A percentile compares a stretch with the other conserved stretches of the same genome.
Conservation (phyloP, 805 yeast species). For the Blastobotrys parvus region DNA sequence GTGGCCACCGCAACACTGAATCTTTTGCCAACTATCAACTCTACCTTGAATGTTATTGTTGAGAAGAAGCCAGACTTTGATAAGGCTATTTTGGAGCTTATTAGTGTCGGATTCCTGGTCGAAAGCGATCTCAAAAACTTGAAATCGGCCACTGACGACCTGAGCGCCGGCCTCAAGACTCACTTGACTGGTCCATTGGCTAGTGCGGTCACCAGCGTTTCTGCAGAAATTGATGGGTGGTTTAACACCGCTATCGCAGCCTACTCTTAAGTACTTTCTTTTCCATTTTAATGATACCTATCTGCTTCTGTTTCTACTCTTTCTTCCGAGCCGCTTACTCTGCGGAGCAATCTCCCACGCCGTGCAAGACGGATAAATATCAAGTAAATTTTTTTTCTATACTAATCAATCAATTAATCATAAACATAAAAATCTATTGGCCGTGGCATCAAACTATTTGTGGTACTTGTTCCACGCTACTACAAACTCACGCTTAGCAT, state of each 20-base stretch:
- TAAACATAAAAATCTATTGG: no score
- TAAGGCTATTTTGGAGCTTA: constrained; percentile 6
- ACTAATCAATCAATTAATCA: no score
- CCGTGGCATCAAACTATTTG: not conserved
- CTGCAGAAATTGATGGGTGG: constrained; percentile 9
- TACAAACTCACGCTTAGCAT: constrained; percentile 39
- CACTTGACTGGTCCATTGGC: constrained; percentile 4
- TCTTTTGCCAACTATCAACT: constrained; percentile 8
- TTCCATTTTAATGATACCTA: no score
- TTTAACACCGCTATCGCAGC: constrained; percentile 4
- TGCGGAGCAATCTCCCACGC: no score
- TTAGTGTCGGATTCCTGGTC: constrained; percentile 8
- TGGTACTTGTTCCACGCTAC: constrained; percentile 23
- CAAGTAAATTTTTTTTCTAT: no score
- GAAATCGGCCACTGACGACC: constrained; percentile 4
- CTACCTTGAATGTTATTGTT: constrained; percentile 5
- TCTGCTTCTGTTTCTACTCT: no score
- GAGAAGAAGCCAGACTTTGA: constrained; percentile 10
- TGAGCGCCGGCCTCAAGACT: constrained; percentile 4
- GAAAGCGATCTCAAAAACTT: constrained; percentile 5
- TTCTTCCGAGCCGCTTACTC: no score
- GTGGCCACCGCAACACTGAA: constrained; percentile 3
- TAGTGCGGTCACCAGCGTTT: constrained; percentile 1
- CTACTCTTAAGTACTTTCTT: not conserved
- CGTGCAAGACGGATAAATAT: no score